A percentile compares a stretch with the other conserved stretches of the same genome.
These are phyloP conservation scores for Neonectria magnoliae DNA, from an alignment of 2,329 filamentous ascomycete genomes.

Conservation along the genomic window DNA sequence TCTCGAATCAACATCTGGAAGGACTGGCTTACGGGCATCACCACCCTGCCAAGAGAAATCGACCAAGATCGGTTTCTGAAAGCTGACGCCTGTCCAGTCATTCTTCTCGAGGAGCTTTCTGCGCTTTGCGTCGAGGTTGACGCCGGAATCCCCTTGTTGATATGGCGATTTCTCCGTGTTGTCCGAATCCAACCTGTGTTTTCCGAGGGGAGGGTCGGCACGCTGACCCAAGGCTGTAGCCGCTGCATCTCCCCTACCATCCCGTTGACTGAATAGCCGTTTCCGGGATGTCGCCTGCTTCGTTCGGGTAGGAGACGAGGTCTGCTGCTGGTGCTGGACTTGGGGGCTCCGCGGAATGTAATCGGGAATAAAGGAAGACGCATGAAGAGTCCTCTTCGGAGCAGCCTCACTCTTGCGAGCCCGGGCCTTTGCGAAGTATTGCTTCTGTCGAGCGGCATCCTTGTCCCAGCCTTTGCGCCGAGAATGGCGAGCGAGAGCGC, in stretches of 20 bases:
- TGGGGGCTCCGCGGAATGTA: slow-evolving; percentile 33
- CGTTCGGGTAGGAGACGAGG: slow-evolving; percentile 6
- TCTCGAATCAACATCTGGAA: neutral
- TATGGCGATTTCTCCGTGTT: neutral
- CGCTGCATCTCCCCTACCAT: neutral
- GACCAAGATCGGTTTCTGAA: slow-evolving; percentile 44
- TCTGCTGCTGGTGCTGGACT: neutral
- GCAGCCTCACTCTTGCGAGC: slow-evolving; percentile 31
- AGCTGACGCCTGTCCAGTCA: slow-evolving; percentile 46
- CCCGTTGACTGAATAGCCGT: slow-evolving; percentile 23
- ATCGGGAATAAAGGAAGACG: slow-evolving; percentile 41
- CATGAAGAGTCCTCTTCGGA: slow-evolving; percentile 9
- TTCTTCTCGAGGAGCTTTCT: slow-evolving; percentile 39
- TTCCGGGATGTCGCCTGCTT: slow-evolving; percentile 22
- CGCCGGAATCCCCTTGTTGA: neutral
- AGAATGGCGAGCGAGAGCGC: slow-evolving; percentile 50
- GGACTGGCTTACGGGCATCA: neutral
- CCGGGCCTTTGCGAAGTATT: slow-evolving; percentile 52
- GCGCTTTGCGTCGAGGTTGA: slow-evolving; percentile 37
- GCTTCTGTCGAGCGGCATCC: slow-evolving; percentile 49
- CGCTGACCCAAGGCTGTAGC: neutral
- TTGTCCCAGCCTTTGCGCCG: slow-evolving; percentile 46
- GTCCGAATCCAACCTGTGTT: neutral
- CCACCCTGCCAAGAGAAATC: slow-evolving; percentile 32
- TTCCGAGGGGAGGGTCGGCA: neutral